A percentile compares a stretch with the other conserved stretches of the same genome.
Evolutionary conservation across 768 basidiomycete species (phyloP).

Genomic region (Trametes cingulata): DNA sequence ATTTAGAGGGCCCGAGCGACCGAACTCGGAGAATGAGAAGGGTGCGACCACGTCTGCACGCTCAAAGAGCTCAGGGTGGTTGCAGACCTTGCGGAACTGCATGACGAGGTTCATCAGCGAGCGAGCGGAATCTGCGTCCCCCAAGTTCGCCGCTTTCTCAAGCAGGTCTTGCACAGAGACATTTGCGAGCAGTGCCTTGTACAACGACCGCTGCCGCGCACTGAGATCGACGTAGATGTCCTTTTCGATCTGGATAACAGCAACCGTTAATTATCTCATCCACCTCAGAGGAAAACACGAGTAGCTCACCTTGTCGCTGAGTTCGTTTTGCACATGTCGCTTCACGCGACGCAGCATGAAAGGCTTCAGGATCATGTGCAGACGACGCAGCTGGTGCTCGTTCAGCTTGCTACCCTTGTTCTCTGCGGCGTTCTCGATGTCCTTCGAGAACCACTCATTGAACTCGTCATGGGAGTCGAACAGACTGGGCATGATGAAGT

Average conservation of each 20-base stretch:
- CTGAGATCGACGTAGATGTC: constrained; percentile 95
- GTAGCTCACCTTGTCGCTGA: constrained; percentile 85
- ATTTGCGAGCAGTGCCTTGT: constrained; percentile 86
- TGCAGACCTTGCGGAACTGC: constrained; percentile 99
- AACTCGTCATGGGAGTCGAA: constrained; percentile 99
- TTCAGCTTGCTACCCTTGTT: constrained; percentile 91
- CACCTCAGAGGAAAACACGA: constrained; percentile 12
- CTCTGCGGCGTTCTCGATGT: constrained; percentile 93
- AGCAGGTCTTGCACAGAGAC: constrained; percentile 94
- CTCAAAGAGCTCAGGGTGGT: constrained; percentile 97
- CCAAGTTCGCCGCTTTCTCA: constrained; percentile 88
- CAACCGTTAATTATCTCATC: background rate
- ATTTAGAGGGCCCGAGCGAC: constrained; percentile 75
- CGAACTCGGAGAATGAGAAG: constrained; percentile 84
- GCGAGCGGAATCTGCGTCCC: constrained; percentile 88
- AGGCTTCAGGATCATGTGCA: constrained; percentile 99
- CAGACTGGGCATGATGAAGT: constrained; percentile 99
- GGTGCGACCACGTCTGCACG: constrained; percentile 94
- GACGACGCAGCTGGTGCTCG: constrained; percentile 89
- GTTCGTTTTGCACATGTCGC: constrained; percentile 98
- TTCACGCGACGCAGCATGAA: constrained; percentile 99
- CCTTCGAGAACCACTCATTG: constrained; percentile 99
- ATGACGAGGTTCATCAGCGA: constrained; percentile 99
- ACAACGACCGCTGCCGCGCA: constrained; percentile 87
- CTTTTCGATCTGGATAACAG: constrained; percentile 77